Conservation (phyloP, 2,329 filamentous ascomycete species). For the Sarocladium kiliense region DNA sequence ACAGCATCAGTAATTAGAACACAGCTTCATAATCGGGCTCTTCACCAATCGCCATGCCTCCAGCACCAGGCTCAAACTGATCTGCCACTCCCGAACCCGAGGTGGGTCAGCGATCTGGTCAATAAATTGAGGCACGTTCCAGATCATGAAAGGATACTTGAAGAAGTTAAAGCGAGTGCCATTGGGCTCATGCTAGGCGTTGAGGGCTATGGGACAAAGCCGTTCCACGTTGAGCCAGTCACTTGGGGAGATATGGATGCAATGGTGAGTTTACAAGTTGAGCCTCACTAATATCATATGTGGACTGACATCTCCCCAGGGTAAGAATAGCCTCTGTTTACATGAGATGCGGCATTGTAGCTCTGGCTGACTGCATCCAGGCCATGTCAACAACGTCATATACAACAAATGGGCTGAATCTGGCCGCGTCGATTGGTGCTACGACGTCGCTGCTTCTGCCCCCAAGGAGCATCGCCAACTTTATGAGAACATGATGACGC, state of each 20-base stretch:
- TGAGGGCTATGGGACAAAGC: background rate
- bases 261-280: background rate
- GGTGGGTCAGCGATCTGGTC: background rate
- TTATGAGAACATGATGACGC: conserved; percentile 67
- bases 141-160: background rate
- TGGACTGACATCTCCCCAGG: background rate
- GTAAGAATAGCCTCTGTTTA: no score
- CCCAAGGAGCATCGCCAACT: conserved; percentile 55
- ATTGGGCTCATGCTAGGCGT: conserved; percentile 2
- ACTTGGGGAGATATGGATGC: conserved; percentile 7
- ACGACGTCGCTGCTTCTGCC: conserved; percentile 59
- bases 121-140: background rate
- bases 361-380: conserved; percentile 13
- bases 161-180: background rate
- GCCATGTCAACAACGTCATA: conserved; percentile 80
- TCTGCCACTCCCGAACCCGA: background rate
- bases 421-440: conserved; percentile 71
- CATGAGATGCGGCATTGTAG: no score
- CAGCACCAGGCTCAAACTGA: background rate
- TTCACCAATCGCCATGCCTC: background rate
- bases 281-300: background rate
- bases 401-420: conserved; percentile 83
- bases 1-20: background rate
- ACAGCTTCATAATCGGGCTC: background rate
- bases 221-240: conserved; percentile 3